These are phyloP conservation scores for Nicotiana attenuata DNA, from an alignment of 257 asterid genomes.

Conservation along the genomic window DNA sequence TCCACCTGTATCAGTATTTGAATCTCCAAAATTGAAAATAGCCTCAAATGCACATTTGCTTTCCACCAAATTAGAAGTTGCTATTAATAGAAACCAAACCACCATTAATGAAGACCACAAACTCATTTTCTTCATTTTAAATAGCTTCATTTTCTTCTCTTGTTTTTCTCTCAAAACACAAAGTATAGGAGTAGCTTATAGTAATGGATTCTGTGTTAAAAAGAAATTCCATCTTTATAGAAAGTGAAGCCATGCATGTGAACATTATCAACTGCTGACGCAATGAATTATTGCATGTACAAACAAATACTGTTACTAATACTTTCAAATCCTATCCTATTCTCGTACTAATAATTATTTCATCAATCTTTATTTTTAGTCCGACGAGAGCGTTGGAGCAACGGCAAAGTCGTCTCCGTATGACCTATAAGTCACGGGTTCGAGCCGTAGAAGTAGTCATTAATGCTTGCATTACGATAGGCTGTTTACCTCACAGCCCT, in stretches of 20 bases:
- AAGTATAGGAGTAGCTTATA: neutral
- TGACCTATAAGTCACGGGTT: too few species aligned
- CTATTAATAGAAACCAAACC: neutral
- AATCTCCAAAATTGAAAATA: slow-evolving; percentile 77
- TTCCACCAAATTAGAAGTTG: neutral
- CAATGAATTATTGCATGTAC: neutral
- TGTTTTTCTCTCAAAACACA: neutral
- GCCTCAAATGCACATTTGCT: slow-evolving; percentile 45
- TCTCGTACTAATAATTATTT: neutral
- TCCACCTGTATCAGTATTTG: slow-evolving; percentile 76
- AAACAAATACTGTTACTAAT: neutral
- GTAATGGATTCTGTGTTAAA: neutral
- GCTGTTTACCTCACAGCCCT: too few species aligned
- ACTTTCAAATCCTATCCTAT: neutral
- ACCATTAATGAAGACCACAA: neutral
- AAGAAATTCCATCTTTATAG: neutral
- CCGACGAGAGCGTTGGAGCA: too few species aligned
- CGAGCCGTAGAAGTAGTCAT: too few species aligned
- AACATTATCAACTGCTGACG: neutral
- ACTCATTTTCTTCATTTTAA: neutral
- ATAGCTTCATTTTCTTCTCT: neutral
- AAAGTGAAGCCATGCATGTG: neutral
- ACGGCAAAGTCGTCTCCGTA: too few species aligned
- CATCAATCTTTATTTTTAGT: too few species aligned
- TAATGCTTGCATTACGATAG: too few species aligned